Evolutionary conservation across 345 rosid species (phyloP), one percentile per base, ranked within the genome.

Genomic region (Sonneratia caseolaris): DNA sequence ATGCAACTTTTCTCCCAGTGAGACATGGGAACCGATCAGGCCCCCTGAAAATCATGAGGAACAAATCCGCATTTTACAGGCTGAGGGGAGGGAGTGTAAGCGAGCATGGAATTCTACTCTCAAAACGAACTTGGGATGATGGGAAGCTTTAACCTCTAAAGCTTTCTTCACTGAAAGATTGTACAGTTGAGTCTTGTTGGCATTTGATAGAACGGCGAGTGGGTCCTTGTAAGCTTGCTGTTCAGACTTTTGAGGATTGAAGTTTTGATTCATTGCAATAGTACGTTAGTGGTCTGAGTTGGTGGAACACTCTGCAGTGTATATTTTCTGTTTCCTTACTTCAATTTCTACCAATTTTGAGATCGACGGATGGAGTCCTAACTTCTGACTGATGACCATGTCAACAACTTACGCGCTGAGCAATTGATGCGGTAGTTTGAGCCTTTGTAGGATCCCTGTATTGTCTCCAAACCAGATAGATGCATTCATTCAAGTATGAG

Each of bases 11-110:
- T 4, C 81, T 86, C 49, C 85, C 92, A 21, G n/a, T 80, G 45
- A 71, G 87, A 78, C 97, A 87, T 45, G 88, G 91, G 62, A 96
- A 91, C 84, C 80, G 97, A 71, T 96, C 99, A 2, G 98, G 99
- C 37, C 99, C 99, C 1, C 79, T 96, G 74, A 84, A 91, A 71
- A 91, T 96, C 0, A 66, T 87, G 19, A 83, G 89, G 45, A 96
- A 90, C 74, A 91, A 86, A 74, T 87, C 88, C 2, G 80, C 78
- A 70, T 88, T 84, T 36, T 88, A 87, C 73, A 89, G 89, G 80
- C 71, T 83, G 71, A 82, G 97, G 76, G 99, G 98, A 77, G 99
- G 96, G 73, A 92, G 99, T 72, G 83, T 88, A 85, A 96, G 99
- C 22, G 99, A 96, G 81, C 98, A 92, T 21, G 98, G 99, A 37